Conservation (phyloP, 805 yeast genomes). For the Spathaspora sp. region DNA sequence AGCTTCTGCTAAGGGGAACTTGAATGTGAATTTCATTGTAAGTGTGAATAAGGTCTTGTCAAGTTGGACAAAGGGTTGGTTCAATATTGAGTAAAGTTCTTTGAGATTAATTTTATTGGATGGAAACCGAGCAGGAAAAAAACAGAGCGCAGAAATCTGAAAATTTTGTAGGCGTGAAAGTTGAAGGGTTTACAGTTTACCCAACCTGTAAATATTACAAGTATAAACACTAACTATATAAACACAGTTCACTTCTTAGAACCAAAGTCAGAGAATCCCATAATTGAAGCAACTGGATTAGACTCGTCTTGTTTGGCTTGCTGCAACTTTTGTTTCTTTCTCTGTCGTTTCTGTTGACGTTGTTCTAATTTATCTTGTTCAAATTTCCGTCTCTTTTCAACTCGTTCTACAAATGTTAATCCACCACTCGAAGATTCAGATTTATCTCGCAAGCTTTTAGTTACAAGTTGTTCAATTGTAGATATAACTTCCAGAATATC, state of each 20-base stretch:
- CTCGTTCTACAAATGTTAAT: conserved; percentile 37
- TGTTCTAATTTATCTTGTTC: conserved; percentile 33
- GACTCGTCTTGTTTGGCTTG: conserved; percentile 9
- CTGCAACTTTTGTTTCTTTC: conserved; percentile 11
- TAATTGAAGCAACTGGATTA: conserved; percentile 25
- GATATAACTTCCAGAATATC: conserved; percentile 28
- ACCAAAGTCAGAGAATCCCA: conserved; percentile 64
- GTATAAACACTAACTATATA: neutral
- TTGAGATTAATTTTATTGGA: conserved; percentile 21
- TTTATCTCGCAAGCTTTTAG: conserved; percentile 9
- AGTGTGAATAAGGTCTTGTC: neutral
- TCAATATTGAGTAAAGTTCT: conserved; percentile 5
- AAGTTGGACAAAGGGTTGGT: neutral
- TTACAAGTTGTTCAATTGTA: conserved; percentile 27
- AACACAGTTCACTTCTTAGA: conserved; percentile 31
- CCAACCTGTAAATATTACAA: neutral
- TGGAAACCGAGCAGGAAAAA: conserved; percentile 6
- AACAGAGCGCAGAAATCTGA: neutral
- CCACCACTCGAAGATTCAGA: conserved; percentile 9
- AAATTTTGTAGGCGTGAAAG: neutral
- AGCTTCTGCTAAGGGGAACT: conserved; percentile 33
- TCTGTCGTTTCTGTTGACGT: conserved; percentile 20
- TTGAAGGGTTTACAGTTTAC: neutral
- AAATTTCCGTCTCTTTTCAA: conserved; percentile 33
- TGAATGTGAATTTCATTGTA: conserved; percentile 40